Percentiles rank a stretch among this genome's conserved stretches.
These are phyloP conservation scores for Diatrype stigma DNA, from an alignment of 2,329 filamentous ascomycete genomes.

Conservation along the genomic window DNA sequence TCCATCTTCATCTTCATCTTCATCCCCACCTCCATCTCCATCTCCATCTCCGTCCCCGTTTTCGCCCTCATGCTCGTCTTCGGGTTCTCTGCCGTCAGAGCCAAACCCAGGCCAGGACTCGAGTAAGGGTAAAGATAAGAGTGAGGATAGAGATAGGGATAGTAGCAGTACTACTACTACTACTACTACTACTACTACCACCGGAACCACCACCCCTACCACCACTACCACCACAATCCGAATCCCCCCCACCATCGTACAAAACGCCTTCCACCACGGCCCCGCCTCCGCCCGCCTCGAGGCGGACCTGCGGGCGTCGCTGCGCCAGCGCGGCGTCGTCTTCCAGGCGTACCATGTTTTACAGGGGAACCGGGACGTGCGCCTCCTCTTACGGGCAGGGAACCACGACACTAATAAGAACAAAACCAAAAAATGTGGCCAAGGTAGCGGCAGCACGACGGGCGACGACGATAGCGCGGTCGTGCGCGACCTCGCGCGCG, in stretches of 20 bases:
- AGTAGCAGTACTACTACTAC: too few species aligned
- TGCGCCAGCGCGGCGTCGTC: constrained; percentile 34
- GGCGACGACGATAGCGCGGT: constrained; percentile 23
- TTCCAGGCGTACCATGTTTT: constrained; percentile 56
- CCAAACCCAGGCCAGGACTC: too few species aligned
- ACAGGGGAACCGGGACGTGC: constrained; percentile 41
- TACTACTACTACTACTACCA: not conserved
- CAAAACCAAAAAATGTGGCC: too few species aligned
- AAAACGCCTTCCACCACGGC: constrained; percentile 66
- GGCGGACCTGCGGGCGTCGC: constrained; percentile 49
- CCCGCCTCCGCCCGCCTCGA: constrained; percentile 50
- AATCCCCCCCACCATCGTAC: constrained; percentile 55
- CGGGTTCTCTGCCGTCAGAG: not conserved
- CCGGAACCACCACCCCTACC: not conserved
- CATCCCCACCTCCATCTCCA: too few species aligned
- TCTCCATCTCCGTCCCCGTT: too few species aligned
- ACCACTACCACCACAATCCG: constrained; percentile 15
- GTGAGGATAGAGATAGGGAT: too few species aligned
- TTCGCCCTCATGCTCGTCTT: constrained; percentile 15
- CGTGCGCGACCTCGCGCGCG: constrained; percentile 46
- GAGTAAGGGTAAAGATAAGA: too few species aligned
- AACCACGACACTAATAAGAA: too few species aligned
- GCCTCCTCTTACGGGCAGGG: too few species aligned
- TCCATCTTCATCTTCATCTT: constrained; percentile 50
- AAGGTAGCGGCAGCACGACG: too few species aligned